These are phyloP conservation scores for Peniophora sp. DNA, from an alignment of 1,284 basidiomycete species.

Conservation along the genomic window DNA sequence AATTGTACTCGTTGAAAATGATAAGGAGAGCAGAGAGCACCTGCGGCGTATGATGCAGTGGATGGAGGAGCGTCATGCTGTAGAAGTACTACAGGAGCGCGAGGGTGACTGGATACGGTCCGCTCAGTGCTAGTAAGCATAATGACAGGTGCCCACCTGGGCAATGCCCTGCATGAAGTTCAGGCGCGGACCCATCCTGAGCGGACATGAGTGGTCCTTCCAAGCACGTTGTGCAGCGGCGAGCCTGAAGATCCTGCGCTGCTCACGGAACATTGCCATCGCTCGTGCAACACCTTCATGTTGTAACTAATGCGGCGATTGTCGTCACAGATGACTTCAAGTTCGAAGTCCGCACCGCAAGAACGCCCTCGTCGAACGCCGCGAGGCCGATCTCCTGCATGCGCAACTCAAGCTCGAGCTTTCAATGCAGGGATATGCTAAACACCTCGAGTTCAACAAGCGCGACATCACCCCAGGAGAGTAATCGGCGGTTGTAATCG, in stretches of 20 bases:
- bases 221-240: constrained; percentile 46
- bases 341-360: too few relatives aligned
- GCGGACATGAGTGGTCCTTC: constrained; percentile 48
- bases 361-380: constrained; percentile 67
- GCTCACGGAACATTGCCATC: constrained; percentile 90
- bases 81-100: constrained; percentile 94
- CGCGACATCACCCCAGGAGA: constrained; percentile 88
- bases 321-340: constrained; percentile 88
- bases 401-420: constrained; percentile 55
- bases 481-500: constrained; percentile 84
- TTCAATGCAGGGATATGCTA: constrained; percentile 85
- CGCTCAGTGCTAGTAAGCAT: constrained; percentile 75
- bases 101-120: constrained; percentile 83
- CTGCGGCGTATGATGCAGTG: constrained; percentile 84
- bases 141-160: constrained; percentile 74
- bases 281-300: constrained; percentile 70
- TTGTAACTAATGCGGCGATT: constrained; percentile 79
- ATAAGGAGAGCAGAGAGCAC: constrained; percentile 84
- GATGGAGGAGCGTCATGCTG: constrained; percentile 77
- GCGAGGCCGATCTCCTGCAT: constrained; percentile 75
- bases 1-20: constrained; percentile 81
- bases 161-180: constrained; percentile 45
- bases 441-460: constrained; percentile 89
- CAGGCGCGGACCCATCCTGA: constrained; percentile 52
- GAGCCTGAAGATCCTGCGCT: constrained; percentile 51